Evolutionary conservation across 768 basidiomycete species (phyloP), one percentile per base, ranked within the genome.

Genomic region (Botryobasidium botryosum): DNA sequence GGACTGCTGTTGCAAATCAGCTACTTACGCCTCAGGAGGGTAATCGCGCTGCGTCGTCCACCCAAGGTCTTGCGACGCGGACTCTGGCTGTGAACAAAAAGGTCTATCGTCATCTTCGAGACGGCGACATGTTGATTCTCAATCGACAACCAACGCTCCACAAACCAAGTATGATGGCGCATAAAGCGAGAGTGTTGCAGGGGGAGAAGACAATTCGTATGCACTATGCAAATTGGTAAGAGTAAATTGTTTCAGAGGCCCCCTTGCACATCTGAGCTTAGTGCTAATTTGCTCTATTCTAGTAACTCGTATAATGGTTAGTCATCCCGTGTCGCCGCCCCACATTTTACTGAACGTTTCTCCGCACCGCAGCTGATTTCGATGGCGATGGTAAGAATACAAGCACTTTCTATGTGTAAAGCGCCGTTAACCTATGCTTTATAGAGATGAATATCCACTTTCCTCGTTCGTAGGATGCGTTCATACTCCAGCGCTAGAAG

Each of bases 361-460:
- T 39, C 13, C 24, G 12, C 24, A 39, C 23, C 23, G 36, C 51
- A 80, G 79, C 87, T 55, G 87, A 92, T 61, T 92, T 92, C 55
- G 87, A 92, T 53, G 87, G 87, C 51, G 87, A 92, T 63, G 81
- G 80, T 79, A 49, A 54, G 70, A 58, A 24, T 29, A 27, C 31
- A 10, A 42, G n/a, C n/a, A n/a, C n/a, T 15, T 48, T 46, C 27
- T 21, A 24, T 31, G 47, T 33, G 45, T 38, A 47, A n/a, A 52
- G 52, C 57, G 27, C 53, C 53, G 35, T 53, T 35, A 29, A 47
- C 24, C 33, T 47, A 44, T 45, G 21, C 24, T 29, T 8, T 21
- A 50, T 51, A 87, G 92, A 99, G 61, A 99, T 99, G 92, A 99
- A 99, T 63, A 88, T 99, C 40, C 94, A 99, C 66, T 99, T 99